A percentile compares a stretch with the other conserved stretches of the same genome.
Conservation (phyloP, 805 yeast species). For the Metschnikowia baotianmanensis region DNA sequence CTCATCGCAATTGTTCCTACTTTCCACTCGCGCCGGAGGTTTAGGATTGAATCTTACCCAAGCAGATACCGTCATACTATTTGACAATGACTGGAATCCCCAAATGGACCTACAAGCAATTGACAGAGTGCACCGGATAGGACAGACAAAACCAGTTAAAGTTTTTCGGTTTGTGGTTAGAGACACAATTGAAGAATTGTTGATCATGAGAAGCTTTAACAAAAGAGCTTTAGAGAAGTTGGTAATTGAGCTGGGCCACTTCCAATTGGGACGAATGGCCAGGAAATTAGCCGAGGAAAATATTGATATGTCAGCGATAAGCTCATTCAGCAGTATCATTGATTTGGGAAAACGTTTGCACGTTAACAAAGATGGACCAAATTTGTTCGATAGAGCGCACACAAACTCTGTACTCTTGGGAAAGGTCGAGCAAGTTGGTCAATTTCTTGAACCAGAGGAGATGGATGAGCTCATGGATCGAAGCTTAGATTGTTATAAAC, state of each 20-base stretch:
- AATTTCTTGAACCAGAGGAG: slow-evolving; percentile 31
- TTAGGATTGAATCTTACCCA: slow-evolving; percentile 82
- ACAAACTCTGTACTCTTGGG: slow-evolving; percentile 11
- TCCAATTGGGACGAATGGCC: slow-evolving; percentile 22
- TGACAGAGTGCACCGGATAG: slow-evolving; percentile 93
- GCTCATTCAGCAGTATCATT: slow-evolving; percentile 4
- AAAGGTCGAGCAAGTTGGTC: background rate
- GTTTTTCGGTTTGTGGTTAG: slow-evolving; percentile 74
- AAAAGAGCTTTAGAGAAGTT: slow-evolving; percentile 77
- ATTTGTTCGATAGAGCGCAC: background rate
- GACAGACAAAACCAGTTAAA: slow-evolving; percentile 81
- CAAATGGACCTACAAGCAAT: slow-evolving; percentile 96
- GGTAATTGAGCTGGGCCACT: slow-evolving; percentile 48
- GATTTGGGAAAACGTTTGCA: slow-evolving; percentile 11
- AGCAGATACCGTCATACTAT: slow-evolving; percentile 87
- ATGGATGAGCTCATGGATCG: slow-evolving; percentile 51
- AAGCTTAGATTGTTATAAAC: slow-evolving; percentile 39
- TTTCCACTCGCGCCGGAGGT: slow-evolving; percentile 94
- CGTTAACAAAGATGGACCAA: slow-evolving; percentile 14
- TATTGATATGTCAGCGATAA: slow-evolving; percentile 12
- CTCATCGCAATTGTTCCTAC: slow-evolving; percentile 52
- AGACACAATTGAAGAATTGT: slow-evolving; percentile 79
- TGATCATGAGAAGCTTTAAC: slow-evolving; percentile 73
- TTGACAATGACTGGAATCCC: slow-evolving; percentile 97
- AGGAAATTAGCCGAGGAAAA: slow-evolving; percentile 26